Conservation (phyloP, 1,284 basidiomycete genomes). For the Melanopsichium pennsylvanicum region DNA sequence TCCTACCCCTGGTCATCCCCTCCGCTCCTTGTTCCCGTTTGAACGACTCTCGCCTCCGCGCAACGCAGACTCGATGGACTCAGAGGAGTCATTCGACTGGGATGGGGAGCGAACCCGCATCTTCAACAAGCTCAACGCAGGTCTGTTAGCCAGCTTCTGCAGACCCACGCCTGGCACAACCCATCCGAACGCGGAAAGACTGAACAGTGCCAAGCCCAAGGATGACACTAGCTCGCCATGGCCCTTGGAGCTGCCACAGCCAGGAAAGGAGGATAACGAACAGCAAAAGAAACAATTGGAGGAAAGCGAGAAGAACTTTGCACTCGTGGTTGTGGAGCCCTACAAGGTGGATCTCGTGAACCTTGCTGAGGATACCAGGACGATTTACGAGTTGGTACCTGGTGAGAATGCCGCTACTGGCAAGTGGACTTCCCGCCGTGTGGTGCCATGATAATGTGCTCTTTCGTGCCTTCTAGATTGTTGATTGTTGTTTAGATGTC, state of each 20-base stretch:
- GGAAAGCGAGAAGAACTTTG: conserved; percentile 60
- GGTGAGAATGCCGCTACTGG: conserved; percentile 31
- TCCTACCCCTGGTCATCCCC: conserved; percentile 40
- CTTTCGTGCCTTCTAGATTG: no score
- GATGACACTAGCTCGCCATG: conserved; percentile 46
- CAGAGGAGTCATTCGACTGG: conserved; percentile 63
- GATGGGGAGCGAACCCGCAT: conserved; percentile 63
- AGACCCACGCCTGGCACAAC: conserved; percentile 63
- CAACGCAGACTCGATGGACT: conserved; percentile 20
- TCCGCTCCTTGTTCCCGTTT: conserved; percentile 41
- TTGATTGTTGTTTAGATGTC: no score
- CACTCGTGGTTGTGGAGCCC: conserved; percentile 64
- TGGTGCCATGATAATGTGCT: conserved; percentile 53
- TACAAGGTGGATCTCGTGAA: conserved; percentile 64
- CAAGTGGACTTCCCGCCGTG: conserved; percentile 54
- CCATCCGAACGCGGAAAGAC: conserved; percentile 40
- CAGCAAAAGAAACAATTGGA: conserved; percentile 56
- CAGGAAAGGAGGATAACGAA: conserved; percentile 58
- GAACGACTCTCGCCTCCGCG: conserved; percentile 41
- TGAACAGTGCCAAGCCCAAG: conserved; percentile 23
- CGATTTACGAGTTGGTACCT: conserved; percentile 44
- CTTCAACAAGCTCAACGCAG: conserved; percentile 64
- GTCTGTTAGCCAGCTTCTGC: conserved; percentile 65
- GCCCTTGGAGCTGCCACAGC: conserved; percentile 55
- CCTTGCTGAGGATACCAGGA: conserved; percentile 56